Conservation (phyloP, 768 basidiomycete genomes). For the Collybiopsis confluens region DNA sequence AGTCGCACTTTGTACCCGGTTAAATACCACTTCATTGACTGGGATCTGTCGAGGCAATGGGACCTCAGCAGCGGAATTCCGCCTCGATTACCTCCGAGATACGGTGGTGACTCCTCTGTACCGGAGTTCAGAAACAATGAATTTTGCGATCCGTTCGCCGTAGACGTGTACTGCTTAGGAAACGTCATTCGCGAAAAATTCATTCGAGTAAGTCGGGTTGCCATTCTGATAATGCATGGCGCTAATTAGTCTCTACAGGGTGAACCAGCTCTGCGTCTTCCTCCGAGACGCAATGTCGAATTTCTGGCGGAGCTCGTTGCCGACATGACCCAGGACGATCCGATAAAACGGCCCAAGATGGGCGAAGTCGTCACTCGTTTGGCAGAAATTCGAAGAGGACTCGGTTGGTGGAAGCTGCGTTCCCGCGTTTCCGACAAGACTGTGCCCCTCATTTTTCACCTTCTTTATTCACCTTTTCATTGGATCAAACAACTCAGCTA, state of each 20-base stretch:
- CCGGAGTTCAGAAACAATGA: too few relatives aligned
- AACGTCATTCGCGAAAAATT: too few relatives aligned
- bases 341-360: slow-evolving; percentile 26
- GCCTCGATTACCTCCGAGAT: too few relatives aligned
- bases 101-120: too few relatives aligned
- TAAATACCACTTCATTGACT: slow-evolving; percentile 35
- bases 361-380: slow-evolving; percentile 26
- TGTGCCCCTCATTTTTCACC: background rate
- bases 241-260: too few relatives aligned
- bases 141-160: too few relatives aligned
- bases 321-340: slow-evolving; percentile 31
- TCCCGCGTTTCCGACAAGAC: background rate
- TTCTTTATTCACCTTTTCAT: background rate
- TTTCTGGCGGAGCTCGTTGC: slow-evolving; percentile 29
- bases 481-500: background rate
- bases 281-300: background rate
- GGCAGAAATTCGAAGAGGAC: slow-evolving; percentile 11
- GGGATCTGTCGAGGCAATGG: slow-evolving; percentile 31
- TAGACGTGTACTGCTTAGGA: too few relatives aligned
- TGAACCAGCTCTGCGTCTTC: too few relatives aligned
- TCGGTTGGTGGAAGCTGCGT: too few relatives aligned
- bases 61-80: too few relatives aligned
- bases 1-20: slow-evolving; percentile 24
- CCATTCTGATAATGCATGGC: too few relatives aligned
- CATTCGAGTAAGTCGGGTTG: too few relatives aligned